phyloP scores from a whole-genome alignment of 2,329 filamentous ascomycete genomes.

The Botrytis aclada region DNA sequence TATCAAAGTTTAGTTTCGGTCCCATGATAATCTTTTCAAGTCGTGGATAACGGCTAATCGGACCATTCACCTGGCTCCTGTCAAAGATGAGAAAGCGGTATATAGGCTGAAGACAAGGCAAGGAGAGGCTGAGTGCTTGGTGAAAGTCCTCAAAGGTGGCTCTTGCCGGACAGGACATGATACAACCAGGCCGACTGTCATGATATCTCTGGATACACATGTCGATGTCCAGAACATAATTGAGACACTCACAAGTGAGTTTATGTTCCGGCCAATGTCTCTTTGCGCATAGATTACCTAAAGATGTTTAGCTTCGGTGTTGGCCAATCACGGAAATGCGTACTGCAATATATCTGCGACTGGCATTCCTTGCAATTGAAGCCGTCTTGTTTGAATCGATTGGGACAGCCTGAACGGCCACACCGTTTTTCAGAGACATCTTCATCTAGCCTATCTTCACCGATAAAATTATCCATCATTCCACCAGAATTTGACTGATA shows the following conservation, averaged over 20 bases:
- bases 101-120: neutral
- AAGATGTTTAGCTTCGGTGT: neutral
- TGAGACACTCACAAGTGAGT: neutral
- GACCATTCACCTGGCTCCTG: too few relatives aligned
- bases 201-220: neutral
- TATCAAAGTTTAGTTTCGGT: neutral
- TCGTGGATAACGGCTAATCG: neutral
- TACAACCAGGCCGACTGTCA: neutral
- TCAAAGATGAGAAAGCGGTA: neutral
- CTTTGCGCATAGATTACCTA: neutral
- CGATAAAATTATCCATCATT: slow-evolving; percentile 82
- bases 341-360: neutral
- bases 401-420: neutral
- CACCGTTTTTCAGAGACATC: slow-evolving; percentile 35
- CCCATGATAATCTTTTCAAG: neutral
- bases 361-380: neutral
- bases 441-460: slow-evolving; percentile 80
- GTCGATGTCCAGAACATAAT: neutral
- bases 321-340: neutral
- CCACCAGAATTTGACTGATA: slow-evolving; percentile 68
- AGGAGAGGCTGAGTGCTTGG: neutral
- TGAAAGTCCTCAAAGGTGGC: neutral
- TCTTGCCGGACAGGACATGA: neutral
- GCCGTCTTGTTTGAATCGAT: neutral
- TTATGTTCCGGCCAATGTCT: neutral